Evolutionary conservation across 208 protist species (phyloP), one percentile per base, ranked within the genome.

Genomic region (Leishmania amazonensis): DNA sequence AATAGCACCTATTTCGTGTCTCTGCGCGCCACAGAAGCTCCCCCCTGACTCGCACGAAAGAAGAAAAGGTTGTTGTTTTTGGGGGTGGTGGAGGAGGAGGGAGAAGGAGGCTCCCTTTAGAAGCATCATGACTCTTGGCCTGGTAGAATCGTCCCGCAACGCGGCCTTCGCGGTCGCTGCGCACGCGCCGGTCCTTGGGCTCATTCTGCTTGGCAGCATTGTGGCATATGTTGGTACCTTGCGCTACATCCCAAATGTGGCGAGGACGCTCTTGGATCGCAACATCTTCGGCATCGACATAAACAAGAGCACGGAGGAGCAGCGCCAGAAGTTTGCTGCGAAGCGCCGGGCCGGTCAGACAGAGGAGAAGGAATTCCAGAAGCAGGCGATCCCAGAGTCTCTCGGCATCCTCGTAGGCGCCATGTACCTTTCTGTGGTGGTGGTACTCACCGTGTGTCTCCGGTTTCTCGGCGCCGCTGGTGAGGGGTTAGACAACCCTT

Each of bases 261-360:
- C 89, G 31, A 76, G 90, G 15, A 90, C 88, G 1, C 90, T 99
- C 28, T 83, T 98, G 35, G 65, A 91, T 38, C 90, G 95, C 62
- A 92, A 96, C 75, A 88, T 99, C 19, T 98, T 89, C 72, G 98
- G 98, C 54, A 96, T 99, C 35, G 98, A 99, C 86, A 95, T 99
- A 76, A 99, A 99, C 91, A 99, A 99, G 82, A 95, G 86, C 57
- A 99, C 93, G 13, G 74, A 86, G 28, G 83, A 93, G 54, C 85
- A 94, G 75, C 90, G 91, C 13, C 80, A 88, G 68, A 40, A 54
- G 35, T 93, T 98, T 76, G 82, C 81, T 8, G 75, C 28, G 51
- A 89, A 83, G 84, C 92, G 88, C 5, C 82, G 78, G 42, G 15
- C 80, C 6, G 85, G 76, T 6, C 65, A 81, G n/a, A 85, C 81